Percentiles rank a stretch among this genome's conserved stretches.
Evolutionary conservation across 306 rosid genomes (phyloP).

Genomic region (Sphenostylis stenocarpa): DNA sequence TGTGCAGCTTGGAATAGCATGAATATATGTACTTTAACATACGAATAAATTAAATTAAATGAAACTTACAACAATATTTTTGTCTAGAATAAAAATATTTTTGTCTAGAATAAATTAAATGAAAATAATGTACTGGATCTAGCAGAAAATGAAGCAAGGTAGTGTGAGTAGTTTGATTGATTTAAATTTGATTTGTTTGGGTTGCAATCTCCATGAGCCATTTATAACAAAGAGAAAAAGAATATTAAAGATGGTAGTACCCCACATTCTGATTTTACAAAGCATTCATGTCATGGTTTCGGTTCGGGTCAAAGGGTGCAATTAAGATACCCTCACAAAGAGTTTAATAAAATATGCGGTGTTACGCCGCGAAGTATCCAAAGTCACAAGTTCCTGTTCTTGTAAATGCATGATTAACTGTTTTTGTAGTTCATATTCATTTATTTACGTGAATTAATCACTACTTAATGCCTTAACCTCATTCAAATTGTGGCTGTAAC

Average conservation of each 20-base stretch:
- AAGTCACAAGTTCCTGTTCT: slow-evolving; percentile 12
- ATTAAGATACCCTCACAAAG: background rate
- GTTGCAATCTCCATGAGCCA: too few species aligned
- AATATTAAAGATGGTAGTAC: background rate
- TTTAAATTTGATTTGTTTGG: background rate
- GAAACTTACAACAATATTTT: background rate
- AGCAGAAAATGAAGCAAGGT: background rate
- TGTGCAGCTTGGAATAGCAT: background rate
- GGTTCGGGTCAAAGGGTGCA: slow-evolving; percentile 30
- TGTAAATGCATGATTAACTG: background rate
- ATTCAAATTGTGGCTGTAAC: background rate
- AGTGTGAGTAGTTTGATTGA: background rate
- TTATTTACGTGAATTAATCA: background rate
- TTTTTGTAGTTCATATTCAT: background rate
- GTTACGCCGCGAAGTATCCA: background rate
- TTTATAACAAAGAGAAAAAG: background rate
- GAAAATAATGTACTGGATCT: background rate
- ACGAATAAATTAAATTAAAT: background rate
- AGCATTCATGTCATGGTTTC: slow-evolving; percentile 1
- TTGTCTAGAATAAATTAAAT: background rate
- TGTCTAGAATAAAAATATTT: background rate
- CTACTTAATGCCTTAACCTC: background rate
- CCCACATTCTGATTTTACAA: background rate
- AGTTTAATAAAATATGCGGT: background rate
- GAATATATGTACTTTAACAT: background rate